Evolutionary conservation across 2,329 filamentous ascomycete genomes (phyloP).

Genomic region (Lithohypha guttulata): DNA sequence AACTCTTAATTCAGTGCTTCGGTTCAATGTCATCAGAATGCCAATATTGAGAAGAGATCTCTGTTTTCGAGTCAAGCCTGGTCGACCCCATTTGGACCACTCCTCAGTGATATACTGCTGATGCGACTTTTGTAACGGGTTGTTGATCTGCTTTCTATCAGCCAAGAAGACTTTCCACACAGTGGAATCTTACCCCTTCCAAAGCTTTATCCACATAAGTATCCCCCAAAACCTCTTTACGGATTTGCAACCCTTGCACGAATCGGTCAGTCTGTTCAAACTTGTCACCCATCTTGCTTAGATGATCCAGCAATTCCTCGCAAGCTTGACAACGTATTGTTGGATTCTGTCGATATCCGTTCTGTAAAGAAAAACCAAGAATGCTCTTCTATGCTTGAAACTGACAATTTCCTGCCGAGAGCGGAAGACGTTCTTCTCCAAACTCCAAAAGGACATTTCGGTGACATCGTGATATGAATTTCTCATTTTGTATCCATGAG

Average conservation of each 20-base stretch:
- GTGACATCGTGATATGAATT: too few relatives aligned
- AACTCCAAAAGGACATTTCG: too few relatives aligned
- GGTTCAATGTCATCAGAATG: constrained; percentile 53
- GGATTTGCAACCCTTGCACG: constrained; percentile 50
- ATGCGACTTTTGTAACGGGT: constrained; percentile 6
- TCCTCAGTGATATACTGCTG: constrained; percentile 42
- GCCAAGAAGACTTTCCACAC: too few relatives aligned
- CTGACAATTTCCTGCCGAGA: too few relatives aligned
- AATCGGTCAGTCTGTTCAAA: constrained; percentile 45
- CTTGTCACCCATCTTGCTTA: constrained; percentile 12
- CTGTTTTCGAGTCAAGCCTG: constrained; percentile 51
- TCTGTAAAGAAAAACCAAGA: too few relatives aligned
- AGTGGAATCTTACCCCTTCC: constrained; percentile 20
- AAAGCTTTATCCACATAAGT: constrained; percentile 50
- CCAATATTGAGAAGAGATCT: constrained; percentile 53
- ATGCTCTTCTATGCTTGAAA: too few relatives aligned
- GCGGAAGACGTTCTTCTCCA: too few relatives aligned
- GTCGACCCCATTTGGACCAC: constrained; percentile 56
- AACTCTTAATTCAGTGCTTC: constrained; percentile 47
- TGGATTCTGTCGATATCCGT: too few relatives aligned
- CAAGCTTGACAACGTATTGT: too few relatives aligned
- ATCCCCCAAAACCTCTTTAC: constrained; percentile 50
- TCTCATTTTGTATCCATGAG: too few relatives aligned
- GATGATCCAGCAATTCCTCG: too few relatives aligned
- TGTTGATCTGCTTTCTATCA: constrained; percentile 8